Conservation (phyloP, 2,329 filamentous ascomycete species). For the Colletotrichum lini region DNA sequence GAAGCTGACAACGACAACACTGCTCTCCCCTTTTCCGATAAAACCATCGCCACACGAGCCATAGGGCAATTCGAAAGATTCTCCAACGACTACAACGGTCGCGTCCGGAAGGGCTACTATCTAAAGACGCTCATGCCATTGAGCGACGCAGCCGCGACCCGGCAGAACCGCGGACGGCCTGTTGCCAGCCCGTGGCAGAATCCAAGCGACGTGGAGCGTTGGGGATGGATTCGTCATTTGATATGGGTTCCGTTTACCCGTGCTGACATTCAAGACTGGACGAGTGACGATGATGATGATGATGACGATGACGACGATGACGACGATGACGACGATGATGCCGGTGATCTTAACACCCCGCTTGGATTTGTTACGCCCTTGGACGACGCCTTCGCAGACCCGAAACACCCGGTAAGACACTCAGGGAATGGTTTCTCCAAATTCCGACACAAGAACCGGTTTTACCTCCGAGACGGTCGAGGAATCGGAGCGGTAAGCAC, state of each 20-base stretch:
- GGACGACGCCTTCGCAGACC: background rate
- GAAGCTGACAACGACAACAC: too few species aligned
- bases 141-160: background rate
- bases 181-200: background rate
- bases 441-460: background rate
- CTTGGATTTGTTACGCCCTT: background rate
- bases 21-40: background rate
- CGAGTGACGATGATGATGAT: too few species aligned
- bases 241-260: too few species aligned
- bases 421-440: background rate
- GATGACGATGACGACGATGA: background rate
- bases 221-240: background rate
- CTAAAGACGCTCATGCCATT: background rate
- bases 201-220: background rate
- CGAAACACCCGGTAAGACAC: background rate
- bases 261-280: too few species aligned
- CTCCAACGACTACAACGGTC: background rate
- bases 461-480: background rate
- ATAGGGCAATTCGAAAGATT: background rate
- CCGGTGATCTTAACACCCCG: too few species aligned
- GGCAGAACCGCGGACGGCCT: accelerated
- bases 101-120: background rate
- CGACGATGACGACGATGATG: background rate
- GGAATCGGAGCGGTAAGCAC: too few species aligned
- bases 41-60: background rate